Conservation (phyloP, 1,284 basidiomycete species). For the Trichosporon inkin region DNA sequence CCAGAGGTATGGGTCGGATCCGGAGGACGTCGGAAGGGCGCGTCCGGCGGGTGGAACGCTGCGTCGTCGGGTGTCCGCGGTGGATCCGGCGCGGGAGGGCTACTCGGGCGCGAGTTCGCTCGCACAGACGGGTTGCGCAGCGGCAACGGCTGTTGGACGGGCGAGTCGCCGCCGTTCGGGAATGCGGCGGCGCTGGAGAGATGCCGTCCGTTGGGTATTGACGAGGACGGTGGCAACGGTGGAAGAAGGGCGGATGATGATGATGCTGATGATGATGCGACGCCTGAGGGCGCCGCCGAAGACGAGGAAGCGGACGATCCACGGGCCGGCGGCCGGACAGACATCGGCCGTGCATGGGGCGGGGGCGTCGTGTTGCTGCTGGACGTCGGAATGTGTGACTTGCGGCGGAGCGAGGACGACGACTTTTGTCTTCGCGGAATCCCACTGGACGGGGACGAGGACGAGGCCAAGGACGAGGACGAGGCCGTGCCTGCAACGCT, state of each 20-base stretch:
- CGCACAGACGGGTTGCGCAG: background rate
- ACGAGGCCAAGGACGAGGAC: no score
- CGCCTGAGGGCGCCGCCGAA: background rate
- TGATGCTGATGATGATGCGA: background rate
- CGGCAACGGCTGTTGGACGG: background rate
- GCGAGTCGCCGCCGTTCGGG: background rate
- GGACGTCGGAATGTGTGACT: constrained; percentile 7
- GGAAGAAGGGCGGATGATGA: background rate
- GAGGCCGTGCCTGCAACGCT: background rate
- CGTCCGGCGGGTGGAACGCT: background rate
- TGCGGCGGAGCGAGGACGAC: background rate
- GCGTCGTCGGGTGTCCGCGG: background rate
- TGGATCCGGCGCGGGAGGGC: background rate
- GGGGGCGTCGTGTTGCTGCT: background rate
- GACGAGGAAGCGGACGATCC: background rate
- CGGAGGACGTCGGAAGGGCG: constrained; percentile 4
- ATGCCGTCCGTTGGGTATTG: background rate
- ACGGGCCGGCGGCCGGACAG: background rate
- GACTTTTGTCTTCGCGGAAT: constrained; percentile 1
- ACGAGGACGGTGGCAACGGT: background rate
- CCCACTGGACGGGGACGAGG: background rate
- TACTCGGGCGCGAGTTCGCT: background rate
- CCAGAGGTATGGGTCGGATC: background rate
- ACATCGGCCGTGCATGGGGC: constrained; percentile 2
- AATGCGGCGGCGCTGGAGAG: background rate